These are phyloP conservation scores for Ulota crispa DNA, from an alignment of 225 moss, liverwort and hornwort genomes.

Conservation along the genomic window DNA sequence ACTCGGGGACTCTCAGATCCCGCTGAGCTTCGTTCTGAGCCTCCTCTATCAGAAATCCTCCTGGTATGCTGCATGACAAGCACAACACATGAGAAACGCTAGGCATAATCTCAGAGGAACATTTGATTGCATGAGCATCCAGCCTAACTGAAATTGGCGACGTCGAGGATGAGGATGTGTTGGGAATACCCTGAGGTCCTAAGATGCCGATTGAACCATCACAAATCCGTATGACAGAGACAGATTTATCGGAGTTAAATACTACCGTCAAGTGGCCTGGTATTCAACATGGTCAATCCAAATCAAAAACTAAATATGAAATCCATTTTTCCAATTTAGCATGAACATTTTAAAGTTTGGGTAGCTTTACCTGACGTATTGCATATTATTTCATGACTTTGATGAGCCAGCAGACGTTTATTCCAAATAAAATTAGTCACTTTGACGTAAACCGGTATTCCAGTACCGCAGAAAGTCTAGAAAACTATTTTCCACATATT, in stretches of 20 bases:
- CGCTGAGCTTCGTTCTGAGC: constrained; percentile 70
- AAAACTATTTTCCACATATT: background rate
- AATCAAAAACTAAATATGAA: background rate
- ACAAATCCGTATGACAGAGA: background rate
- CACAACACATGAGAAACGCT: constrained; percentile 13
- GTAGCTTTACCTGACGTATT: background rate
- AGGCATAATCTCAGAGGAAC: background rate
- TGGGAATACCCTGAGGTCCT: background rate
- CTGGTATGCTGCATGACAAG: constrained; percentile 51
- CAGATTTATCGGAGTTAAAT: background rate
- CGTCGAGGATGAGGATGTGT: no score
- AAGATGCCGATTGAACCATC: background rate
- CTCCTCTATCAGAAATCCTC: constrained; percentile 68
- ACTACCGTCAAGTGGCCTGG: background rate
- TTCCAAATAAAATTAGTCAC: background rate
- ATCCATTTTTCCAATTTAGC: background rate
- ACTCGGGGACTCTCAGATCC: constrained; percentile 88
- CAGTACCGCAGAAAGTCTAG: background rate
- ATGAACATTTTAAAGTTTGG: background rate
- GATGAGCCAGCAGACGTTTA: background rate
- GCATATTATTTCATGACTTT: background rate
- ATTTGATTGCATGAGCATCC: background rate
- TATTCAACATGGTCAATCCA: background rate
- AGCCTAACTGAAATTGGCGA: background rate
- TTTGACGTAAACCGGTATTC: background rate